Percentiles rank a stretch among this genome's conserved stretches.
phyloP scores from a whole-genome alignment of 495 filamentous ascomycete genomes.

The Hyaloscypha hepaticicola region DNA sequence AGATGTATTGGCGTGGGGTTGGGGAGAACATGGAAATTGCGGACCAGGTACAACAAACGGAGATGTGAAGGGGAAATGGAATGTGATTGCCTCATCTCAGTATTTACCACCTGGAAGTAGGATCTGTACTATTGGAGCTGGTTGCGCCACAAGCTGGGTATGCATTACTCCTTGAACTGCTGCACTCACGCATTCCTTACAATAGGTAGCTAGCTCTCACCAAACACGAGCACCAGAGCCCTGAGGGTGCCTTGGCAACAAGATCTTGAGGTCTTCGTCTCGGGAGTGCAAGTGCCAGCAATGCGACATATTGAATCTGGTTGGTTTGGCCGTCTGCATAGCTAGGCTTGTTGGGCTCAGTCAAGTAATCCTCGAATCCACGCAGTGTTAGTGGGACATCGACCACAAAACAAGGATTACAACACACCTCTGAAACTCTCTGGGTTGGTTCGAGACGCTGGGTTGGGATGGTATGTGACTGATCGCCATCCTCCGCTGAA shows the following conservation, averaged over 20 bases:
- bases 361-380: slow-evolving; percentile 58
- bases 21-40: slow-evolving; percentile 98
- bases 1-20: slow-evolving; percentile 77
- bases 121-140: slow-evolving; percentile 65
- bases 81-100: slow-evolving; percentile 53
- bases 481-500: not conserved
- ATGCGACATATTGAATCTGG: not conserved
- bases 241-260: not conserved
- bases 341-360: slow-evolving; percentile 21
- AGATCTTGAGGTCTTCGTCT: not conserved
- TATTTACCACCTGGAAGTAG: slow-evolving; percentile 42
- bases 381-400: slow-evolving; percentile 23
- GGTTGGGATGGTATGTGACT: slow-evolving; percentile 4
- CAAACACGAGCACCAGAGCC: not conserved
- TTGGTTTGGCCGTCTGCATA: not conserved
- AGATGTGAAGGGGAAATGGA: slow-evolving; percentile 64
- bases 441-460: slow-evolving; percentile 64
- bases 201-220: not conserved
- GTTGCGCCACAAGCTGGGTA: slow-evolving; percentile 88
- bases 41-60: slow-evolving; percentile 59
- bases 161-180: slow-evolving; percentile 38
- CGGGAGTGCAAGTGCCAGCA: not conserved
- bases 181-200: not conserved
- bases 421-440: slow-evolving; percentile 56
- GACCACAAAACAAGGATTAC: not conserved